These are phyloP conservation scores for Gyromitra esculenta DNA, from an alignment of 2,329 filamentous ascomycete genomes.

Conservation along the genomic window DNA sequence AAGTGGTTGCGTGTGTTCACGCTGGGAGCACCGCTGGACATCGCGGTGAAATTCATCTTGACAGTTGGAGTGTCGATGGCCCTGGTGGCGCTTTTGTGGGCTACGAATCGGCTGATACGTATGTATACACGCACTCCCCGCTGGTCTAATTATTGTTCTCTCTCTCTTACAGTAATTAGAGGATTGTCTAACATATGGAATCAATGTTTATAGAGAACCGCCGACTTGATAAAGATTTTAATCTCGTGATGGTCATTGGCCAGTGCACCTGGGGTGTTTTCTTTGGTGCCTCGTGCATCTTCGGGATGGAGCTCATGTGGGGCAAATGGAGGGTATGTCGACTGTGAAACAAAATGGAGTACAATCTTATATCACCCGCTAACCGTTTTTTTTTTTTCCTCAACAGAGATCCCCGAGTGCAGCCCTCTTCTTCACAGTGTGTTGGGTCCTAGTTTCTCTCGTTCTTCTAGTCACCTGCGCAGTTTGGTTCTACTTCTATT, in stretches of 20 bases:
- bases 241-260: constrained; percentile 36
- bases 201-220: constrained; percentile 24
- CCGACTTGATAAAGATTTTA: constrained; percentile 35
- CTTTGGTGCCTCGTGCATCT: constrained; percentile 46
- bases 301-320: constrained; percentile 54
- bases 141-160: background rate
- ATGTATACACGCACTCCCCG: constrained; percentile 4
- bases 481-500: constrained; percentile 51
- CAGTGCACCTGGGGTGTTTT: constrained; percentile 49
- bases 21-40: constrained; percentile 46
- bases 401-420: constrained; percentile 45
- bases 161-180: background rate
- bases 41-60: constrained; percentile 42
- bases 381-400: background rate
- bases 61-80: constrained; percentile 38
- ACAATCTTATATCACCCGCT: background rate
- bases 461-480: constrained; percentile 35
- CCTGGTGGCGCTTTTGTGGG: constrained; percentile 40
- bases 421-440: constrained; percentile 50
- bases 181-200: background rate
- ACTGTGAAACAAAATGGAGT: background rate
- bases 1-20: constrained; percentile 37
- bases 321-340: constrained; percentile 48
- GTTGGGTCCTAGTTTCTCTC: constrained; percentile 45
- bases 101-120: constrained; percentile 42